Evolutionary conservation across 371 early-diverging fungal genomes (phyloP).

Genomic region (Zancudomyces culisetae): DNA sequence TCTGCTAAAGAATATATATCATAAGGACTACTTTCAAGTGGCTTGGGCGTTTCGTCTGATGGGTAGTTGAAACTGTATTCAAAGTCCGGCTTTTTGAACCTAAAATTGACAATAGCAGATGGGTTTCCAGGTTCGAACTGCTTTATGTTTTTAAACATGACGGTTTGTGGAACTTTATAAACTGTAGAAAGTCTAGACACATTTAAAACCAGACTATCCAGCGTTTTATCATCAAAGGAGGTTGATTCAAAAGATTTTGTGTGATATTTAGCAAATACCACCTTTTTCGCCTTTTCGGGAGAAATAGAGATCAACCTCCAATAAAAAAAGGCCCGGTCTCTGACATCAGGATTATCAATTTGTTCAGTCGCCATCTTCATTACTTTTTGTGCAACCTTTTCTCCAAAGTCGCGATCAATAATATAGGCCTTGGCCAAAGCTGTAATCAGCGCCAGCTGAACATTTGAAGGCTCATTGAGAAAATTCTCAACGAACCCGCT

Average conservation of each 20-base stretch:
- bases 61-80: background rate
- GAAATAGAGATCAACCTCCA: constrained; percentile 89
- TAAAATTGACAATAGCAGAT: constrained; percentile 9
- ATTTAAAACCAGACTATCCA: constrained; percentile 74
- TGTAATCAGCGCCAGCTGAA: constrained; percentile 79
- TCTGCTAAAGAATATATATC: background rate
- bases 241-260: no score
- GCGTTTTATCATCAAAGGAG: constrained; percentile 52
- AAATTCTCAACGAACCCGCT: constrained; percentile 63
- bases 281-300: constrained; percentile 32
- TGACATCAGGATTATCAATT: constrained; percentile 86
- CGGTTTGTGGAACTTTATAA: constrained; percentile 76
- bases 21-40: background rate
- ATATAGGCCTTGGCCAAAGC: constrained; percentile 90
- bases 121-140: constrained; percentile 16
- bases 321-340: constrained; percentile 94
- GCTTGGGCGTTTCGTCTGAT: constrained; percentile 13
- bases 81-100: background rate
- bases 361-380: constrained; percentile 84
- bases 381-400: constrained; percentile 75
- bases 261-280: no score
- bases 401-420: constrained; percentile 68
- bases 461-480: constrained; percentile 59
- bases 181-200: constrained; percentile 79
- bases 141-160: constrained; percentile 45